Evolutionary conservation across 2,329 filamentous ascomycete genomes (phyloP), one percentile per base, ranked within the genome.

Genomic region (Curvularia eragrostidis): DNA sequence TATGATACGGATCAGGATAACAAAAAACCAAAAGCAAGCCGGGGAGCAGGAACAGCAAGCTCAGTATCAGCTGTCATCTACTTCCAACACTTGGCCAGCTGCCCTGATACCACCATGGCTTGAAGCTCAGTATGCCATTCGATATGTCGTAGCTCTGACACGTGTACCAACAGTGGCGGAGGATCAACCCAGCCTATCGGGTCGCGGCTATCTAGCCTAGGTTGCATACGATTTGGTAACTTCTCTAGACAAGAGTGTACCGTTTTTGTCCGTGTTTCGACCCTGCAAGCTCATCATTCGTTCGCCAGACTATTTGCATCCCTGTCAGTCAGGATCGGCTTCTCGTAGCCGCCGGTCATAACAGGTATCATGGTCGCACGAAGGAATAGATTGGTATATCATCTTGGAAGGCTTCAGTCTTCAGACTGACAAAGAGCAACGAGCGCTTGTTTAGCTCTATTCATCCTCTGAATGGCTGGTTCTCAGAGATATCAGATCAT

Each of bases 171-270:
- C 48, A 48, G 53, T 57, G 52, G 54, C 59, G 49, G 48, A 58
- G 44, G 46, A 47, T 30, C 51, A 49, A 46, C 48, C 28, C 49
- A 30, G 38, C 10, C 49, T 58, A 51, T 43, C 28, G 46, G 57
- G 54, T 52, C 59, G 64, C 61, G 65, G 65, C 65, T 65, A 66
- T 55, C 24, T 23, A 47, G 36, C 47, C 30, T 32, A 51, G 34
- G 26, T 47, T 52, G 23, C 38, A 47, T 42, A 50, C 28, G 19
- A 24, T 46, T 48, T 38, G n/a, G 53, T 48, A 39, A 36, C 41
- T 54, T 63, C 48, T 65, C 63, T 67, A 64, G 65, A n/a, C 15
- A 53, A 18, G 44, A 23, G 32, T 21, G 36, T 41, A 44, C 46
- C 57, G 48, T 49, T 44, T 56, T 52, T 59, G 44, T 52, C 54